Evolutionary conservation across 352 stramenopile genomes (phyloP).

Genomic region (Globisporangium middletonii): DNA sequence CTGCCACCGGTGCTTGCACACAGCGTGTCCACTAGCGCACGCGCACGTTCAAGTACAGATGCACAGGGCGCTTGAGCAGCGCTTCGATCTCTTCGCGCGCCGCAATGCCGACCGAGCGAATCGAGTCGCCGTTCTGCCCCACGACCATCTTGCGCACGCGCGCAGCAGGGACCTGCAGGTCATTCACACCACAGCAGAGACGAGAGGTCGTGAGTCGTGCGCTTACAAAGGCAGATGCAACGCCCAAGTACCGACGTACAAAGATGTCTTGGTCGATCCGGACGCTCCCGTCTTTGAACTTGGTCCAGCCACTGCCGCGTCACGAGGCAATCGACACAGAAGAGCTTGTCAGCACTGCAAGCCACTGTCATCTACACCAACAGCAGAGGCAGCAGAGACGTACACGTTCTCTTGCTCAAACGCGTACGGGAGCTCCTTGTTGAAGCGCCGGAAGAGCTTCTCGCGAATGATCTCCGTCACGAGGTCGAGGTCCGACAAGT

Average conservation of each 20-base stretch:
- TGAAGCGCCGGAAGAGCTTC: slow-evolving; percentile 84
- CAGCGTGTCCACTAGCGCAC: slow-evolving; percentile 24
- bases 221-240: not conserved
- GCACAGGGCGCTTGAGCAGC: slow-evolving; percentile 61
- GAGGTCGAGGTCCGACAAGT: slow-evolving; percentile 74
- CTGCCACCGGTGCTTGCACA: too few species aligned
- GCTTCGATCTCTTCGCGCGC: slow-evolving; percentile 72
- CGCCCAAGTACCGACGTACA: slow-evolving; percentile 47
- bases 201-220: not conserved
- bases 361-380: not conserved
- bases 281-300: slow-evolving; percentile 81
- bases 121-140: slow-evolving; percentile 69
- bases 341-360: not conserved
- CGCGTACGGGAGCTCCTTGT: slow-evolving; percentile 82
- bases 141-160: slow-evolving; percentile 79
- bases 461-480: slow-evolving; percentile 87
- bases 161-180: slow-evolving; percentile 51
- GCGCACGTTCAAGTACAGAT: slow-evolving; percentile 84
- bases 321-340: not conserved
- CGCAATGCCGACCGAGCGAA: slow-evolving; percentile 64
- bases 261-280: slow-evolving; percentile 87
- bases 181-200: not conserved
- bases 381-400: not conserved
- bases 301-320: slow-evolving; percentile 61
- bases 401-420: slow-evolving; percentile 78